These are phyloP conservation scores for Daedaleopsis nitida DNA, from an alignment of 768 basidiomycete genomes.

Conservation along the genomic window DNA sequence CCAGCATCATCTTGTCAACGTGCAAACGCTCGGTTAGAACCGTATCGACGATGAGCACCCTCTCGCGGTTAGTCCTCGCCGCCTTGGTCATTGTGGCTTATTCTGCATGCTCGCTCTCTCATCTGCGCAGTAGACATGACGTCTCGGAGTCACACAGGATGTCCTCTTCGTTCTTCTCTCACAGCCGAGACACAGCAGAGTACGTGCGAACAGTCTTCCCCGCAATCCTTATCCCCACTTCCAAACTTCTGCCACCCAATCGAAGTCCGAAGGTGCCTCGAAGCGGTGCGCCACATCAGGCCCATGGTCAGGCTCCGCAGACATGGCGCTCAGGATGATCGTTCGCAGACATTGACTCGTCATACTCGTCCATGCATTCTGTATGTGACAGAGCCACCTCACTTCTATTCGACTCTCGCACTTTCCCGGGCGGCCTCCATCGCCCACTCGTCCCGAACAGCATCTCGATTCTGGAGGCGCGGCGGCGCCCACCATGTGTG, in stretches of 20 bases:
- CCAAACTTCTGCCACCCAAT: conserved; percentile 2
- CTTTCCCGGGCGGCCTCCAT: background rate
- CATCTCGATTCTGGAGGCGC: background rate
- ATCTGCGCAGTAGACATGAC: background rate
- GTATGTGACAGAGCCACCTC: no score
- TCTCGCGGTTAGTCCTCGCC: background rate
- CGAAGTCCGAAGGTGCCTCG: conserved; percentile 2
- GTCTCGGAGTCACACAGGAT: background rate
- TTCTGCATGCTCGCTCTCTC: background rate
- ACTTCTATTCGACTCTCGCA: background rate
- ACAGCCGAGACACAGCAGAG: background rate
- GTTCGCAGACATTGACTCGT: background rate
- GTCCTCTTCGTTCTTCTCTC: conserved; percentile 2
- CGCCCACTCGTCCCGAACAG: background rate
- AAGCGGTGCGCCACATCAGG: background rate
- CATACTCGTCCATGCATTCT: background rate
- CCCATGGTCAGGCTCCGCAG: conserved; percentile 3
- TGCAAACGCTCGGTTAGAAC: background rate
- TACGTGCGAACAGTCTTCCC: conserved; percentile 4
- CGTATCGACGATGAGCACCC: background rate
- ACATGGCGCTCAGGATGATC: background rate
- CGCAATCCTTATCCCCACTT: background rate
- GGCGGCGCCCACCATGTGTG: background rate
- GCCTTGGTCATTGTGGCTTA: background rate
- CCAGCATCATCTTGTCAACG: conserved; percentile 7